Conservation (phyloP, 129 eudicot species). For the Pulicaria dysenterica region DNA sequence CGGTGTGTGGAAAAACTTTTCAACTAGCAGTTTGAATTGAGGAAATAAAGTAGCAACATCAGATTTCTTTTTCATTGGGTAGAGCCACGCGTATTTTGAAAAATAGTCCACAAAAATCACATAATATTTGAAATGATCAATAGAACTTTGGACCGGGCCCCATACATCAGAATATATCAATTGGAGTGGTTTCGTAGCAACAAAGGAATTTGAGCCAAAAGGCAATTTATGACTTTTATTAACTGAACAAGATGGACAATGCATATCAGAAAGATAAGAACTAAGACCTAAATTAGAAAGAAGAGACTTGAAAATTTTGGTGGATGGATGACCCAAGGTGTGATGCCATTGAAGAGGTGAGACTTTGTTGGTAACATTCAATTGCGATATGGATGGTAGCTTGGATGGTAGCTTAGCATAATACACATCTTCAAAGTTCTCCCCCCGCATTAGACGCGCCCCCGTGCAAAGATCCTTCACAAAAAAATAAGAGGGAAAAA, state of each 20-base stretch:
- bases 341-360: background rate
- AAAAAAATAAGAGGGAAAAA: background rate
- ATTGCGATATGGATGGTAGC: background rate
- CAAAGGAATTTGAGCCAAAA: constrained; percentile 4
- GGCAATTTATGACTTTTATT: too few species aligned
- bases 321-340: constrained; percentile 10
- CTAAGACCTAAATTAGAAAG: background rate
- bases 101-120: background rate
- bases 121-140: background rate
- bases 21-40: background rate
- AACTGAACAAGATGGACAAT: too few species aligned
- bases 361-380: background rate
- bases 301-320: background rate
- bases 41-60: background rate
- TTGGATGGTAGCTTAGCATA: background rate
- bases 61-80: background rate
- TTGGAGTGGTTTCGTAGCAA: background rate
- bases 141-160: background rate
- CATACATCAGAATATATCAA: background rate
- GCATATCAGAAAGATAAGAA: background rate
- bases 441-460: background rate
- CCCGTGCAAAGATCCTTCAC: background rate
- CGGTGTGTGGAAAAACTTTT: background rate
- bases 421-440: background rate
- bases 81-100: too few species aligned